Base-by-base conservation (phyloP, 2,329 filamentous ascomycete species). In the Epichloe festucae region DNA sequence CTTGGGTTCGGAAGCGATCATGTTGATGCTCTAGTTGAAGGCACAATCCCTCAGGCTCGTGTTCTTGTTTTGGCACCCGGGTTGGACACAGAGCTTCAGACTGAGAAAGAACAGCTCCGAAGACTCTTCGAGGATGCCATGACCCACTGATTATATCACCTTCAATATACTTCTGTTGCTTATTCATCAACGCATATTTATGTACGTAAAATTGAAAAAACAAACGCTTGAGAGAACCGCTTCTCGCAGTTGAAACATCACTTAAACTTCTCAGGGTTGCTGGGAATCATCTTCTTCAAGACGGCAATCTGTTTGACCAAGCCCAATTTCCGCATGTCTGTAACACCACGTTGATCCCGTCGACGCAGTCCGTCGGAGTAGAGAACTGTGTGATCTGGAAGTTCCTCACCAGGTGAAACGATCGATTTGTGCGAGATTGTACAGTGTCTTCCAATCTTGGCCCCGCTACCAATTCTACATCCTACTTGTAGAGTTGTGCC, bases 41-140 rank as follows among this genome's bases (percentile, higher is more conserved):
- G 93, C 1, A 98, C 93, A 0, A 83, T 98, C 55, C 93, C 93
- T 5, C 93, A 98, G 72, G 81, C 82, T 52, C 76, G 93, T 57
- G 94, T 98, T 51, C 67, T 98, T 62, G 93, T 90, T 84, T 70
- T 98, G 55, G 93, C 93, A 34, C 94, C 93, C 0, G 89, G 79
- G 27, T 67, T 98, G 60, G 81, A 79, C 40, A 78, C 76, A 58
- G 85, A 89, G 62, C 66, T 87, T 46, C 74, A 83, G 60, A 72
- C 75, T 46, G 86, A 91, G 67, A 81, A 77, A 65, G 84, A 87
- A 52, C 84, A 90, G 68, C 67, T 93, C 60, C 75, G 81, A 55
- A 67, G 63, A 11, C 63, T 93, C 56, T 87, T 91, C 67, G 85
- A 89, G 62, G 66, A 73, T 50, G 71, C 77, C 5, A 66, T 81